Evolutionary conservation across 225 moss, liverwort and hornwort species (phyloP), one percentile per base, ranked within the genome.

Genomic region (Pseudisothecium myosuroides): DNA sequence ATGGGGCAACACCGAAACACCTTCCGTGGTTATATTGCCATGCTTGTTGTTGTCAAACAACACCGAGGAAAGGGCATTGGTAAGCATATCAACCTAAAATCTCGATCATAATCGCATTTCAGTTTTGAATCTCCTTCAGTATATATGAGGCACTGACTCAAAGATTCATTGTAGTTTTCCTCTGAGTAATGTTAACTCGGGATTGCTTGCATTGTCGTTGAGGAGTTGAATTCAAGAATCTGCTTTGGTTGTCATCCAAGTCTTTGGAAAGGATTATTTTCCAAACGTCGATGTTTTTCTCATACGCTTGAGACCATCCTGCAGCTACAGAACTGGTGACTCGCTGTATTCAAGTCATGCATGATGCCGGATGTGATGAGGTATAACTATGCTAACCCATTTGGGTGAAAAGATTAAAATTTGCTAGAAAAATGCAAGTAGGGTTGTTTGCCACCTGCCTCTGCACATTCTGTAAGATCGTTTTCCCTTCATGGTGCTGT

Each of bases 321-420:
- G 94, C 96, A 98, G 99, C 99, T 62, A 99, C 99, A 85, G 99
- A 96, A 87, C 93, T 99, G 92, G 99, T 99, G 83, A 95, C 97
- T 79, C 97, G 97, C 71, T 99, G 99, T 88, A 96, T 99, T 91
- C 97, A 97, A 95, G 97, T 99, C 55, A 99, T 99, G 99, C 96
- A 93, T 66, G 96, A 97, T 81, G 93, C 97, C 37, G 97, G 97
- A 87, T 99, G 99, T 72, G 99, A 99, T 84, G 99, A 99, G 97
- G 98, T 96, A 93, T 52, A 31, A 45, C 27, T 29, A 12, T 37
- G 19, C 69, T 56, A 24, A 87, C 68, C 39, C 55, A 54, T 80
- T 67, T 82, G 74, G 66, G 22, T 67, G 47, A 27, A 29, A 50
- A 17, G 56, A 29, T 72, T 18, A 10, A 83, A 64, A 47, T 50